Percentiles rank a stretch among this genome's conserved stretches.
These are phyloP conservation scores for Hydrangea macrophylla DNA, from an alignment of 148 eudicot species.

Conservation along the genomic window DNA sequence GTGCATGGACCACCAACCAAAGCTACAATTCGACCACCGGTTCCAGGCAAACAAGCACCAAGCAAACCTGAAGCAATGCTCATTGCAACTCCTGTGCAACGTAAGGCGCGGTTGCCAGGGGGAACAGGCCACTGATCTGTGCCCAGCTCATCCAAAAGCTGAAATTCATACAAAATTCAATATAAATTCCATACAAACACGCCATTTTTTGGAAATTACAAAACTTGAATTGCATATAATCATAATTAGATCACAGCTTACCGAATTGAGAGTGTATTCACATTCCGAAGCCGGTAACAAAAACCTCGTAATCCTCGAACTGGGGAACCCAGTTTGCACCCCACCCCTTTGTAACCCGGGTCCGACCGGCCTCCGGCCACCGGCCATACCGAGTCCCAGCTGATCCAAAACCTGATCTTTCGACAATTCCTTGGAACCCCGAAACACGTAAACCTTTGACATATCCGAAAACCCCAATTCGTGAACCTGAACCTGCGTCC, in stretches of 20 bases:
- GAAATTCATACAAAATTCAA: background rate
- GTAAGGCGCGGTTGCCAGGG: conserved; percentile 72
- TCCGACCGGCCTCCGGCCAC: conserved; percentile 27
- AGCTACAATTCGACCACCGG: conserved; percentile 82
- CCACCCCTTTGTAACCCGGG: conserved; percentile 23
- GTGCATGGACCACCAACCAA: conserved; percentile 99
- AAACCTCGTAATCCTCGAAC: conserved; percentile 50
- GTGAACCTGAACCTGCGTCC: conserved; percentile 82
- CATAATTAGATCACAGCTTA: conserved; percentile 13
- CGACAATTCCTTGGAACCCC: conserved; percentile 56
- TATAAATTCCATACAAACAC: background rate
- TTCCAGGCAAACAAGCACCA: conserved; percentile 79
- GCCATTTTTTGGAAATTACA: background rate
- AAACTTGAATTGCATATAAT: background rate
- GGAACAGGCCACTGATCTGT: conserved; percentile 92
- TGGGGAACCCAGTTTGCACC: conserved; percentile 39
- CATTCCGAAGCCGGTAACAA: conserved; percentile 78
- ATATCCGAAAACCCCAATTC: conserved; percentile 67
- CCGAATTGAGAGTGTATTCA: conserved; percentile 64
- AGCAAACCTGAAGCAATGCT: conserved; percentile 83
- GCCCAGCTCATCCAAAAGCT: conserved; percentile 85
- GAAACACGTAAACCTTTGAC: conserved; percentile 67
- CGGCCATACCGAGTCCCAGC: conserved; percentile 44
- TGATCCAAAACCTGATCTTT: conserved; percentile 86
- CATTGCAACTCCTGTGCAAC: conserved; percentile 98